Evolutionary conservation across 148 eudicot species (phyloP).

Genomic region (Chenopodium suecicum): DNA sequence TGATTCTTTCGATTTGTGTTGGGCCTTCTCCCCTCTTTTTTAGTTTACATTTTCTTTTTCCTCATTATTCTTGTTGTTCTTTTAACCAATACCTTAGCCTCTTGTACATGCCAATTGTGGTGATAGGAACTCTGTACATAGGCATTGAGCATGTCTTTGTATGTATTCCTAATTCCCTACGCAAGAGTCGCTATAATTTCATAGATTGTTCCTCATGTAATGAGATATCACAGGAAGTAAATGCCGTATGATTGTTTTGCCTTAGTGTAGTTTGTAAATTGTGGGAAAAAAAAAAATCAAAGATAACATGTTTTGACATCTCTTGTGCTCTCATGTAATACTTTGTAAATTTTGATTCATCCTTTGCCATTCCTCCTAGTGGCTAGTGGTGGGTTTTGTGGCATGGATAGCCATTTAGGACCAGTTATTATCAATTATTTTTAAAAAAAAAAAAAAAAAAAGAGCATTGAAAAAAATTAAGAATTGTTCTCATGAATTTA

Average conservation of each 20-base stretch:
- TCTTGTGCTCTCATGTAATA: not conserved
- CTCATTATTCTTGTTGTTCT: not conserved
- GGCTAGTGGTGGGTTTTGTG: not conserved
- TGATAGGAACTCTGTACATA: slow-evolving; percentile 18
- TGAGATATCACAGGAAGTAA: slow-evolving; percentile 5
- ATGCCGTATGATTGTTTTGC: not conserved
- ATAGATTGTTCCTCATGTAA: slow-evolving; percentile 1
- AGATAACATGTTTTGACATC: not conserved
- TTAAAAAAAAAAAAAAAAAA: no score
- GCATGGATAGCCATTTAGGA: not conserved
- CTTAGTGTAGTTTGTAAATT: slow-evolving; percentile 1
- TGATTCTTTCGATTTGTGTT: slow-evolving; percentile 28
- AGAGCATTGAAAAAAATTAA: no score
- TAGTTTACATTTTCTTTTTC: slow-evolving; percentile 2
- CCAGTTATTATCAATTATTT: not conserved
- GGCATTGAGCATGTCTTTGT: slow-evolving; percentile 28
- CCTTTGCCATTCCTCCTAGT: not conserved
- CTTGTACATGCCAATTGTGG: slow-evolving; percentile 15
- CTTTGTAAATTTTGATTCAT: no score
- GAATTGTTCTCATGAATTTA: no score
- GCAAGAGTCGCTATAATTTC: slow-evolving; percentile 12
- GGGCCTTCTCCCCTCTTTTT: slow-evolving; percentile 14
- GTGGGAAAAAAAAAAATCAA: not conserved
- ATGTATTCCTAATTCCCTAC: slow-evolving; percentile 14
- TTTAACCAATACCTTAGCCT: slow-evolving; percentile 10